Conservation (phyloP, 306 rosid species). For the Quercus parvula region DNA sequence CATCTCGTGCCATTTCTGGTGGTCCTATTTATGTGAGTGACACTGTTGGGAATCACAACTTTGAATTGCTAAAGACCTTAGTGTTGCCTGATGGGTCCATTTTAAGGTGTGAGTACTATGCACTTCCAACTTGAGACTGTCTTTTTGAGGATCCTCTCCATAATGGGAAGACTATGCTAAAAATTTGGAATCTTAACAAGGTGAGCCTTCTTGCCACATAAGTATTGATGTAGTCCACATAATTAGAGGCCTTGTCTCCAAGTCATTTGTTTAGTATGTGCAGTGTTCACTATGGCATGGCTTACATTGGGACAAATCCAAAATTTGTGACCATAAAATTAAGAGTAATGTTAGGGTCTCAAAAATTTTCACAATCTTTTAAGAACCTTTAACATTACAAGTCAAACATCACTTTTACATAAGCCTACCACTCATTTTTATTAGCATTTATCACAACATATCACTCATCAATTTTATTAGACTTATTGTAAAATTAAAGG, state of each 20-base stretch:
- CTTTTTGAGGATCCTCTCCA: constrained; percentile 89
- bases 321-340: not conserved
- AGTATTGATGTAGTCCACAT: too few relatives aligned
- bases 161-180: constrained; percentile 89
- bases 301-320: not conserved
- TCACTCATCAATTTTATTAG: too few relatives aligned
- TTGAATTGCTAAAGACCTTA: constrained; percentile 63
- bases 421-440: too few relatives aligned
- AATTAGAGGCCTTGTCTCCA: too few relatives aligned
- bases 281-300: not conserved
- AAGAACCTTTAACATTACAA: too few relatives aligned
- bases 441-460: too few relatives aligned
- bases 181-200: constrained; percentile 94
- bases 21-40: constrained; percentile 92
- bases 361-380: not conserved
- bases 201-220: constrained; percentile 14
- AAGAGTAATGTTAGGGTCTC: not conserved
- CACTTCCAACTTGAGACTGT: constrained; percentile 84
- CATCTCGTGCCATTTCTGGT: constrained; percentile 92
- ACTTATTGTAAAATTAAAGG: too few relatives aligned
- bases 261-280: not conserved
- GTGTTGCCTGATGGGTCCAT: constrained; percentile 87
- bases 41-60: constrained; percentile 71
- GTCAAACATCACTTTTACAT: too few relatives aligned
- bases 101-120: constrained; percentile 70